Evolutionary conservation across 352 stramenopile genomes (phyloP).

Genomic region (Aphanomyces stellatus): DNA sequence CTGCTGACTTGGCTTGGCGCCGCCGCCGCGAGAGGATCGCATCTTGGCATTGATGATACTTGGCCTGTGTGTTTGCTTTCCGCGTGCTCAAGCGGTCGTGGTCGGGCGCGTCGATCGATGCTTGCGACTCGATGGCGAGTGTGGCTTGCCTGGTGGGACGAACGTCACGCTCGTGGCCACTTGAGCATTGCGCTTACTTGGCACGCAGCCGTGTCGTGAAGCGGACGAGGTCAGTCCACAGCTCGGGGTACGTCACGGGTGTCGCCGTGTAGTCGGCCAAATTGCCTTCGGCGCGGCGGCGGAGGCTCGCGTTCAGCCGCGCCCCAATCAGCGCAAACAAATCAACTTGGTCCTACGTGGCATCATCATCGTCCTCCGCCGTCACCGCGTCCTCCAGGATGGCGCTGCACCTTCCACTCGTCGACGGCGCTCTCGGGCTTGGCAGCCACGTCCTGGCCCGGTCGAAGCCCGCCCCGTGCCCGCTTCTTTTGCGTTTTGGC

Average conservation of each 20-base stretch:
- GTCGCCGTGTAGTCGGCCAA: neutral
- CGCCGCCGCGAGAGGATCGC: neutral
- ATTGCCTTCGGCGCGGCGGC: neutral
- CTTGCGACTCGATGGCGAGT: neutral
- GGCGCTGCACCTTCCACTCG: conserved; percentile 8
- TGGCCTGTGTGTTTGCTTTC: neutral
- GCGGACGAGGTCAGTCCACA: neutral
- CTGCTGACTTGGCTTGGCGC: neutral
- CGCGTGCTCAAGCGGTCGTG: neutral
- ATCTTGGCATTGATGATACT: conserved; percentile 10
- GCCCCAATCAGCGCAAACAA: neutral
- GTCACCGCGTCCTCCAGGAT: neutral
- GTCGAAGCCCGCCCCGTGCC: neutral
- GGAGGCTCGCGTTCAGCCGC: neutral
- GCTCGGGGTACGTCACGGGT: neutral
- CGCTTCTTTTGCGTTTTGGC: conserved; percentile 1
- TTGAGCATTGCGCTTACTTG: neutral
- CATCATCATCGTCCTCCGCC: too few species aligned
- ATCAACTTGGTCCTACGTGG: neutral
- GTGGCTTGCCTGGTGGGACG: neutral
- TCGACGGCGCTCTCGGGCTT: neutral
- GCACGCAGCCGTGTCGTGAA: neutral
- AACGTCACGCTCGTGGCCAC: too few species aligned
- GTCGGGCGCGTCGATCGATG: neutral
- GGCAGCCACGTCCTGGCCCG: neutral